Base-by-base conservation (phyloP, 2,329 filamentous ascomycete species). In the Cladophialophora yegresii region DNA sequence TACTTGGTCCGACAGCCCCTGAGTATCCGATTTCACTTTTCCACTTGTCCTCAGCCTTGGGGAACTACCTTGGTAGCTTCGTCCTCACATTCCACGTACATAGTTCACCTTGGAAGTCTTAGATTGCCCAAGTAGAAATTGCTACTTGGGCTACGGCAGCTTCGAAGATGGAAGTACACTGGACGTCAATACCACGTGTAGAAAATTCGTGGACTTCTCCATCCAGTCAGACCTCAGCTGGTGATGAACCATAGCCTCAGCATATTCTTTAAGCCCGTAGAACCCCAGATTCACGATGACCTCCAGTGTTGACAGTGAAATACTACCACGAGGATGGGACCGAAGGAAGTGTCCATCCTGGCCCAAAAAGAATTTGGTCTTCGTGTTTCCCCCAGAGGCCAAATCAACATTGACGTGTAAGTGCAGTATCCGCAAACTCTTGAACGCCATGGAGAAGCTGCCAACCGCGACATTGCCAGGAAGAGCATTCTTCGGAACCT, bases 391-490 rank as follows among this genome's bases (percentile, higher is more conserved):
- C 7, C 5, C 8, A 8, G 8, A n/a, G 6, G 4, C 20, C 36
- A 57, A 28, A 12, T 57, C 54, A 20, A 30, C n/a, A n/a, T 47
- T 23, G 12, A 47, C 33, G 13, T 28, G n/a, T 28, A 57, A 5
- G 12, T 16, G 5, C n/a, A 56, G 33, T 36, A 26, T 7, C 12
- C 32, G 32, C 32, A 56, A 26, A 23, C 7, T 22, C 32, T 22
- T 36, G 22, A 56, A 56, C 5, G 22, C 54, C n/a, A 2, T 12
- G 7, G 54, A 23, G 33, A 56, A 56, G 9, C 30, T 12, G 1
- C 20, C n/a, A 23, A 56, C 40, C 23, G 54, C 54, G 13, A 43
- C 23, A 26, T 56, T 56, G 16, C 54, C n/a, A 4, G 54, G 32
- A 12, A 56, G 16, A 7, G 10, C 8, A 22, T 33, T 43, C 13